These are phyloP conservation scores for Geum urbanum DNA, from an alignment of 306 rosid species.

Conservation along the genomic window DNA sequence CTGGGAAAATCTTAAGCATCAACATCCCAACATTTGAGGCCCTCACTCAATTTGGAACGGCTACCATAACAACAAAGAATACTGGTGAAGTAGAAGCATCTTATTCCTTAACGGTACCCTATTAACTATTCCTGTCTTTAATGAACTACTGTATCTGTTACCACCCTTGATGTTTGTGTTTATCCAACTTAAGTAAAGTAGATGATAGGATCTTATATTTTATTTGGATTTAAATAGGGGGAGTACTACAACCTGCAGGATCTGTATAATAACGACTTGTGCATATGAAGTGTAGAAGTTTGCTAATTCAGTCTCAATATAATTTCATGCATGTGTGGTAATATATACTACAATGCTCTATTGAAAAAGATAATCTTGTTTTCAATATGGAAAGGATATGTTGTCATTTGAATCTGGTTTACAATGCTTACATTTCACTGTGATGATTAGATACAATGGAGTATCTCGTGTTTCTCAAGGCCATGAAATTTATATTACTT, in stretches of 20 bases:
- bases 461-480: background rate
- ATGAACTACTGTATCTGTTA: background rate
- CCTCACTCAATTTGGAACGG: constrained; percentile 83
- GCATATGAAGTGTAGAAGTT: background rate
- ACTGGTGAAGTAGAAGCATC: constrained; percentile 96
- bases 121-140: background rate
- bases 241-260: background rate
- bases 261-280: background rate
- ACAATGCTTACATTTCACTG: background rate
- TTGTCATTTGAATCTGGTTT: too few species aligned
- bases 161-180: background rate
- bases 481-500: background rate
- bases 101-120: constrained; percentile 80
- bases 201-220: background rate
- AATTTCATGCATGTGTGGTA: background rate
- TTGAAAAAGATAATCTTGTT: background rate
- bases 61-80: constrained; percentile 66
- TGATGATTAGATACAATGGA: background rate
- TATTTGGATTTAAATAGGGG: background rate
- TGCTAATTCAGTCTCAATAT: background rate
- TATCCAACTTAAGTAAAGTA: background rate
- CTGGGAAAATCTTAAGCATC: constrained; percentile 77
- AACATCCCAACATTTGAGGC: constrained; percentile 84
- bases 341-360: background rate
- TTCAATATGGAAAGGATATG: background rate